Evolutionary conservation across 306 rosid species (phyloP), one percentile per base, ranked within the genome.

Genomic region (Gleditsia sinensis): DNA sequence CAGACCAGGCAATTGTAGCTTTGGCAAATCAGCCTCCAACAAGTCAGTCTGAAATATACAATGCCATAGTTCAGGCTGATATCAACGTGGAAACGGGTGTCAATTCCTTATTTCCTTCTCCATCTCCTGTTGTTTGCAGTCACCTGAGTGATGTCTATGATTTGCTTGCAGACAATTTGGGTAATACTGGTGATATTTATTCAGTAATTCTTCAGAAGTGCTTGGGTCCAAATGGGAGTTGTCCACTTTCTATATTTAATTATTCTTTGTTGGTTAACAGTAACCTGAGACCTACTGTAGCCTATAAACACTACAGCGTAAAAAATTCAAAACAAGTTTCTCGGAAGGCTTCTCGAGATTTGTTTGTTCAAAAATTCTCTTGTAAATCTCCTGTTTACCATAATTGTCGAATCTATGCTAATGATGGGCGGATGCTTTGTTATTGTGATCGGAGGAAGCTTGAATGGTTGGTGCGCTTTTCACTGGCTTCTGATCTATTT

Each of bases 341-440:
- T 67, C 79, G 83, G 73, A 94, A 84, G 83, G 83, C 90, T 46
- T 94, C 99, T 70, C 85, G 99, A 81, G 84, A 90, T 80, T 86
- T 90, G 72, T 94, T 94, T 78, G 96, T 90, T 83, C 85, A 94
- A 79, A 90, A 94, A 32, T 84, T 94, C 80, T 92, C 99, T 32
- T 94, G 97, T 87, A 94, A 94, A 79, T 59, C 97, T 73, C 97
- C 97, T 28, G 97, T 94, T 84, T 94, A 94, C 86, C 97, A 92
- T 83, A 94, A 94, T 83, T 94, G 92, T 75, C 86, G 92, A 79
- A 94, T 94, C 76, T 94, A 74, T 87, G 99, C 99, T 75, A 87
- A 86, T 87, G 99, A 94, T 75, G 97, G 97, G 51, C 83, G 96
- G 77, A 75, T 94, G 74, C 99, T 94, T 68, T 94, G 98, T 87